These are phyloP conservation scores for Trypanosoma rangeli DNA, from an alignment of 208 protist genomes.

Conservation along the genomic window DNA sequence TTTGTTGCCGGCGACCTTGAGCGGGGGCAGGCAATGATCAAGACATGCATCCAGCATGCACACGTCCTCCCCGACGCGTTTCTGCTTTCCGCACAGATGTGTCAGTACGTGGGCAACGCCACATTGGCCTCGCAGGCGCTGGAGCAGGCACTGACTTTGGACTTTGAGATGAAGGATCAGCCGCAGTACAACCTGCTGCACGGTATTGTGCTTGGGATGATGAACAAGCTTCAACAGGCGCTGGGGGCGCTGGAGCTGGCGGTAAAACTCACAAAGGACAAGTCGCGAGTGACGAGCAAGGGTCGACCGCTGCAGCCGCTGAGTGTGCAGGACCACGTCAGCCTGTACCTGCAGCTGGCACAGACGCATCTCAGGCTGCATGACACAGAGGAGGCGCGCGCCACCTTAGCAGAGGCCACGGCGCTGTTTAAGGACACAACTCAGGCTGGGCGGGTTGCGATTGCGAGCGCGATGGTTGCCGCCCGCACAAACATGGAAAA, in stretches of 20 bases:
- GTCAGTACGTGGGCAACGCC: slow-evolving; percentile 79
- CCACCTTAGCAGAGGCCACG: slow-evolving; percentile 59
- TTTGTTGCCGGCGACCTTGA: slow-evolving; percentile 84
- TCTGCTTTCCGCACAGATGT: slow-evolving; percentile 91
- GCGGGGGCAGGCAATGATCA: slow-evolving; percentile 68
- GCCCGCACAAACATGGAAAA: slow-evolving; percentile 85
- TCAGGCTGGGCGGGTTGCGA: slow-evolving; percentile 72
- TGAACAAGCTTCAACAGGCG: slow-evolving; percentile 68
- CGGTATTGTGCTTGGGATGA: slow-evolving; percentile 73
- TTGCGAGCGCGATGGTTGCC: slow-evolving; percentile 86
- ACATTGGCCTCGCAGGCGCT: slow-evolving; percentile 80
- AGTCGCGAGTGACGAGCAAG: slow-evolving; percentile 34
- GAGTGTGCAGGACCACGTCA: slow-evolving; percentile 83
- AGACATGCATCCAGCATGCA: slow-evolving; percentile 68
- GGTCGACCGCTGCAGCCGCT: slow-evolving; percentile 58
- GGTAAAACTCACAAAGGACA: slow-evolving; percentile 29
- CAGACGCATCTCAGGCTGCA: slow-evolving; percentile 75
- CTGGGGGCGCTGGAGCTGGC: slow-evolving; percentile 65
- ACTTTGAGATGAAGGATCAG: slow-evolving; percentile 93
- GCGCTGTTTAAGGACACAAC: slow-evolving; percentile 59
- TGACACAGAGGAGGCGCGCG: slow-evolving; percentile 77
- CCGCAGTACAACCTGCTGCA: slow-evolving; percentile 92
- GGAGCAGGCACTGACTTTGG: slow-evolving; percentile 89
- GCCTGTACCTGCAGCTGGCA: slow-evolving; percentile 85
- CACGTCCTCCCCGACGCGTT: slow-evolving; percentile 78